Evolutionary conservation across 2,329 filamentous ascomycete species (phyloP), one percentile per base, ranked within the genome.

Genomic region (Hypocreales sp.): DNA sequence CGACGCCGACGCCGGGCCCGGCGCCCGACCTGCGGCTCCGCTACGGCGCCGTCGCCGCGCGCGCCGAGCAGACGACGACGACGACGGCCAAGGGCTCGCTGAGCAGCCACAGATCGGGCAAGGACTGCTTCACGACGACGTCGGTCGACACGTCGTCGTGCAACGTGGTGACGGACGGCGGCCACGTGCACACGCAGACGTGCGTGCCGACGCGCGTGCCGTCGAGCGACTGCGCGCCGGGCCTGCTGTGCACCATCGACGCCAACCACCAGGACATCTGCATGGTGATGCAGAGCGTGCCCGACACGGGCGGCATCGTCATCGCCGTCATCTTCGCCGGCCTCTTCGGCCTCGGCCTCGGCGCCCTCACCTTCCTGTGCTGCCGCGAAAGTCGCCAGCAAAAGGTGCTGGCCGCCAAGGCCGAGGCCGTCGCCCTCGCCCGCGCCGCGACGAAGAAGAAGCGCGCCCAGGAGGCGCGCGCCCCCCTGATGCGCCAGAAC

Each of bases 401-500:
- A 40, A 56, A 54, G 44, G 48, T 51, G 25, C 45, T 56, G 19
- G 47, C 46, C 29, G 57, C 56, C 32, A 56, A 57, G 36, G 55
- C 56, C 32, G 64, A 69, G 48, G 61, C 61, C 24, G 56, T 56
- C n/a, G 56, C 56, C 15, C 58, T 62, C 27, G 60, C 58, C 26
- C 59, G 60, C 44, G 58, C 59, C 40, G 54, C 58, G 26, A 56
- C 51, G 33, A 58, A 53, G 47, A 57, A 57, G 48, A 46, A 53
- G 41, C 47, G 51, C 26, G 45, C 46, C 26, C 43, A 41, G 17
- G 45, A 46, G 35, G 42, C 31, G 12, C 44, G 48, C 24, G 42
- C 48, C 15, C 55, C 55, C 10, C 44, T 58, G 20, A 55, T 58
- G 44, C 39, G 41, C 31, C 44, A 50, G 31, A 30, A 38, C 15